Evolutionary conservation across 768 basidiomycete genomes (phyloP).

Genomic region (Mycena kentingensis): DNA sequence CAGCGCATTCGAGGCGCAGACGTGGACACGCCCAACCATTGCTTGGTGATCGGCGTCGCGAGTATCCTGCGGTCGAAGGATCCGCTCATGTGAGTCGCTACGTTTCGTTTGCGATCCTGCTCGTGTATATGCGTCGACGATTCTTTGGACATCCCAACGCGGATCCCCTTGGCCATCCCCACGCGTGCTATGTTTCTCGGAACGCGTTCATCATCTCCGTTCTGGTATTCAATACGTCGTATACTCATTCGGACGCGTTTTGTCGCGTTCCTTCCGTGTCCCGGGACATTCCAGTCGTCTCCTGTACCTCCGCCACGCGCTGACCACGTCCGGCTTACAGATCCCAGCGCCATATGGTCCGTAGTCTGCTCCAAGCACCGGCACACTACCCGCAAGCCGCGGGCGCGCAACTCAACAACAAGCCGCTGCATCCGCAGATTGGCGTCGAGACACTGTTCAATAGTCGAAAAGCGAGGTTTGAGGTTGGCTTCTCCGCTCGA

Average conservation of each 20-base stretch:
- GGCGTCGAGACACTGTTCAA: conserved; percentile 98
- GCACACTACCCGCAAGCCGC: conserved; percentile 92
- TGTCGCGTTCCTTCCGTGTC: too few species aligned
- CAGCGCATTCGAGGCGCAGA: conserved; percentile 86
- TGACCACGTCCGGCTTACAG: too few species aligned
- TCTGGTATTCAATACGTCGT: too few species aligned
- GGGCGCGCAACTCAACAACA: conserved; percentile 74
- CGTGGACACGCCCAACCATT: conserved; percentile 85
- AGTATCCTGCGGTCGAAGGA: conserved; percentile 91
- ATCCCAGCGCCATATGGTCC: conserved; percentile 94
- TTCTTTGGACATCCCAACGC: too few species aligned
- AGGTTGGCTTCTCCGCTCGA: neutral
- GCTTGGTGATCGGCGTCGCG: conserved; percentile 84
- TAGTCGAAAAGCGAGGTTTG: conserved; percentile 86
- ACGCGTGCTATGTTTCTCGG: too few species aligned
- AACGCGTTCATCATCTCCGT: too few species aligned
- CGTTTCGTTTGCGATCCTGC: neutral
- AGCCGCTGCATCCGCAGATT: conserved; percentile 83
- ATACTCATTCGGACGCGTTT: too few species aligned
- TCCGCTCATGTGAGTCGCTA: conserved; percentile 76
- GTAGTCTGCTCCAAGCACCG: conserved; percentile 86
- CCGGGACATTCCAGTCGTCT: too few species aligned
- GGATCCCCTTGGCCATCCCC: too few species aligned
- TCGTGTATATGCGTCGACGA: too few species aligned
- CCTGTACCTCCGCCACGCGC: too few species aligned